Conservation (phyloP, 108 stramenopile species). For the Pseudonitzschia delicatissima region DNA sequence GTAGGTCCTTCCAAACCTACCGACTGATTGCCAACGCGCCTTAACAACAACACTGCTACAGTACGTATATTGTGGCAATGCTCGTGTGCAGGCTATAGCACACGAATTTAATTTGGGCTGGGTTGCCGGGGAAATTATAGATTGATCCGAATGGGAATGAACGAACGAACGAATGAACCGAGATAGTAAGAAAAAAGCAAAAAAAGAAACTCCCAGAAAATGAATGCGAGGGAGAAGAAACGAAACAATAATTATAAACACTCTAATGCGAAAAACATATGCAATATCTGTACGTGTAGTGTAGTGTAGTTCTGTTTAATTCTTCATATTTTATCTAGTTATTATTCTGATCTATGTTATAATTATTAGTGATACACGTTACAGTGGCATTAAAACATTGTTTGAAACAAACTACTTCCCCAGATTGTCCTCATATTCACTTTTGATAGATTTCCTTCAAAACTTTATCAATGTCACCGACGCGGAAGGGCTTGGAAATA, state of each 20-base stretch:
- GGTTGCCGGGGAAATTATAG: background rate
- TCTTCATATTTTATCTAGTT: too few species aligned
- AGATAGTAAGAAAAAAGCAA: background rate
- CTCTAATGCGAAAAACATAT: too few species aligned
- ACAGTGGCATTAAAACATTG: too few species aligned
- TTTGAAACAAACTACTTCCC: too few species aligned
- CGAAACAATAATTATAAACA: too few species aligned
- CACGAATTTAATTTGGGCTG: background rate
- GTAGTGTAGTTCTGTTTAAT: too few species aligned
- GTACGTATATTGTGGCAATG: background rate
- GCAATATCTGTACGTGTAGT: too few species aligned
- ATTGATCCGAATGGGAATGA: background rate
- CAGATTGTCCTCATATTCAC: too few species aligned
- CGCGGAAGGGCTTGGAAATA: conserved; percentile 36
- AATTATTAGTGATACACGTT: too few species aligned
- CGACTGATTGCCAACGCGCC: conserved; percentile 43
- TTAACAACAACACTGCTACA: background rate
- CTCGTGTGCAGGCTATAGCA: background rate
- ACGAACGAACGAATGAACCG: background rate
- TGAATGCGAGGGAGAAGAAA: too few species aligned
- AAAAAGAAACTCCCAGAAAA: too few species aligned
- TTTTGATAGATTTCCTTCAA: conserved; percentile 5
- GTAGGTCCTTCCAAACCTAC: conserved; percentile 67
- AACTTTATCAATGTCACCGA: conserved; percentile 22
- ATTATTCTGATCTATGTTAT: too few species aligned